A percentile compares a stretch with the other conserved stretches of the same genome.
These are phyloP conservation scores for Gyromitra esculenta DNA, from an alignment of 2,329 filamentous ascomycete species.

Conservation along the genomic window DNA sequence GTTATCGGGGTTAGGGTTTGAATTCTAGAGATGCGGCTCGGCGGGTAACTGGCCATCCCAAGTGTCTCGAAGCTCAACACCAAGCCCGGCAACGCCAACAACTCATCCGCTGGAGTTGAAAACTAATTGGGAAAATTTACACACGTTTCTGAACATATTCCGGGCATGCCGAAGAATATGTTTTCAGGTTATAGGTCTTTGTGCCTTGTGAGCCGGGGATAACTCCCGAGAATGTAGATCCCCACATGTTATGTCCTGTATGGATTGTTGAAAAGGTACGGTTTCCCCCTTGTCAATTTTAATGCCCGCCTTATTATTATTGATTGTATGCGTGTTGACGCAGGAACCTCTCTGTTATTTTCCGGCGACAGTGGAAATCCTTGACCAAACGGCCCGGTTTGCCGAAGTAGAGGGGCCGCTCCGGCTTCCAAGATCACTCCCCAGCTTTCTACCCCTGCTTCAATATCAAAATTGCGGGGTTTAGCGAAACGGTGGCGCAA, in stretches of 20 bases:
- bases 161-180: not conserved
- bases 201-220: conserved; percentile 1
- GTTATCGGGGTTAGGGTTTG: conserved; percentile 11
- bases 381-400: conserved; percentile 31
- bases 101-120: not conserved
- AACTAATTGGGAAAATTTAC: not conserved
- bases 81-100: conserved; percentile 7
- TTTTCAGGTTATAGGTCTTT: conserved; percentile 6
- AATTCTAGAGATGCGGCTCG: conserved; percentile 14
- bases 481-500: conserved; percentile 12
- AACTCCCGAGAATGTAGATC: not conserved
- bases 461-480: conserved; percentile 32
- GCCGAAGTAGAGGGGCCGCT: conserved; percentile 12
- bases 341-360: conserved; percentile 35
- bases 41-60: conserved; percentile 12
- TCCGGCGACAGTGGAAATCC: conserved; percentile 16
- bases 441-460: conserved; percentile 26
- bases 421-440: not conserved
- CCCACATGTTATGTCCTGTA: not conserved
- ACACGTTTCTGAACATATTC: not conserved
- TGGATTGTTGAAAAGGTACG: conserved; percentile 6
- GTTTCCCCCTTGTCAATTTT: conserved; percentile 15
- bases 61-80: not conserved
- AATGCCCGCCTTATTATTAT: conserved; percentile 1
- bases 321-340: conserved; percentile 14